Base-by-base conservation (phyloP, 2,329 filamentous ascomycete species). In the Exserohilum turcica region DNA sequence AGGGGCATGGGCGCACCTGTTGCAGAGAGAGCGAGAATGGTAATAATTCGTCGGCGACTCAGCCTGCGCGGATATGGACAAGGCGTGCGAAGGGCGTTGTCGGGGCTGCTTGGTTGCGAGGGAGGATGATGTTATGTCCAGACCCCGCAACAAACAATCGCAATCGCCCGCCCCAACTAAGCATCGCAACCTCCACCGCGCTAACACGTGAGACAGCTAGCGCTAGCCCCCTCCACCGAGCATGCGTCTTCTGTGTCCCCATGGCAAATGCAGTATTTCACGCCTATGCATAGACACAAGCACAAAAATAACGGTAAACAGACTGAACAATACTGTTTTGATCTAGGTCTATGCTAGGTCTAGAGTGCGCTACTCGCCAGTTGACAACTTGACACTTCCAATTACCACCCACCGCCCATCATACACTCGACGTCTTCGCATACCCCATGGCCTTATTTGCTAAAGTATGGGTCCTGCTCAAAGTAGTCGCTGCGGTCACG, bases 401-500 rank as follows among this genome's bases (percentile, higher is more conserved):
- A 28, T 10, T 28, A 27, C 38, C 24, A 15, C 46, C 33, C 21
- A 24, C 21, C 35, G n/a, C 33, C 35, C 8, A 18, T 28, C 15
- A 12, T 19, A 27, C n/a, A 38, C 36, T 28, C 13, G 2, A 24
- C 19, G 38, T 6, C 16, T 27, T 12, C 10, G 27, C 38, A 29
- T 29, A 19, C 12, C 21, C 4, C 21, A 24, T 24, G 7, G 7
- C 21, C 47, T 66, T 42, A 66, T 44, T 49, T 64, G 51, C 61
- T 68, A 47, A 68, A 65, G 46, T 67, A 65, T 13, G 58, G 54
- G 35, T 72, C 65, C 43, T 68, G 64, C 51, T 67, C 63, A 49
- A 72, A 72, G 57, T 73, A 72, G 29, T 65, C 60, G 12, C 49
- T 51, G 12, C 60, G 48, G 13, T 66, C 65, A 10, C 61, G 59